Conservation (phyloP, 73 alveolate species). For the Stentor coeruleus region DNA sequence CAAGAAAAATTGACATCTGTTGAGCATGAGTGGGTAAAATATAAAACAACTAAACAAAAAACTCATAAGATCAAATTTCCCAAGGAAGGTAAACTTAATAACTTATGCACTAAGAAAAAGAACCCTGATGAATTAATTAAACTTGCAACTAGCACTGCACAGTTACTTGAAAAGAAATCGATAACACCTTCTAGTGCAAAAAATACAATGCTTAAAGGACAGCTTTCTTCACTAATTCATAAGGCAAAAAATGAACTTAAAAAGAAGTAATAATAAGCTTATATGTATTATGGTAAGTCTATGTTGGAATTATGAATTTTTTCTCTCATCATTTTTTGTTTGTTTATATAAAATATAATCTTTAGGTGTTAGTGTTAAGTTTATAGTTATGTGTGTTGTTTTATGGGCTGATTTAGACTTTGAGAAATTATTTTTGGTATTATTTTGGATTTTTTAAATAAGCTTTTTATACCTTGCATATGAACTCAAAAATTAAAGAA, state of each 20-base stretch:
- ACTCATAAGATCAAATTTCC: not conserved
- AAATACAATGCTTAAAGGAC: not conserved
- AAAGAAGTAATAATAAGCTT: no score
- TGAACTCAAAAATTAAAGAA: no score
- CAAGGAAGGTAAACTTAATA: not conserved
- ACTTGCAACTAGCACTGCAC: not conserved
- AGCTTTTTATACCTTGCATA: no score
- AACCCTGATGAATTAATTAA: not conserved
- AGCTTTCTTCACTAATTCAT: not conserved
- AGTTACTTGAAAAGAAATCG: not conserved
- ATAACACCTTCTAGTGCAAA: not conserved
- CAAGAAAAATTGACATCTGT: not conserved
- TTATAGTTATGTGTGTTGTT: no score
- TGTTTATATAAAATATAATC: no score
- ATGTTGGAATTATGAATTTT: no score
- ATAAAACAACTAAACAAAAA: not conserved
- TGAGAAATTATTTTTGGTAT: no score
- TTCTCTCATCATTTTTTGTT: no score
- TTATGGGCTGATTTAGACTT: no score
- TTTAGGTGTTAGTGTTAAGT: no score
- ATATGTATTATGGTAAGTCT: no score
- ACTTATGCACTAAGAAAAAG: not conserved
- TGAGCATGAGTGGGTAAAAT: not conserved
- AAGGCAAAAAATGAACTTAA: not conserved
- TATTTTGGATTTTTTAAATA: no score